Conservation (phyloP, 331 rosid species). For the Quercus phellos region DNA sequence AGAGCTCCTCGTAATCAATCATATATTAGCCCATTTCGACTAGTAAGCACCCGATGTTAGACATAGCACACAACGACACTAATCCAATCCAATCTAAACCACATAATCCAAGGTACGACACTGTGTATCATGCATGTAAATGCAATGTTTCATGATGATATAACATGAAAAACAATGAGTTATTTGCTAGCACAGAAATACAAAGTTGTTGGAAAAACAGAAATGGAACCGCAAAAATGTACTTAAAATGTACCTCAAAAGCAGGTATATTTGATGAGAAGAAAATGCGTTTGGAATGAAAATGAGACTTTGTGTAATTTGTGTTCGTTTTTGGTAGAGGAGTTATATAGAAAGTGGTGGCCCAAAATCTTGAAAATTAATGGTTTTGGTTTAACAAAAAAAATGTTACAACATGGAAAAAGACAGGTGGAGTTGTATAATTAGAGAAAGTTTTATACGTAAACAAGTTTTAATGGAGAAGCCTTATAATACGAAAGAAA, state of each 20-base stretch:
- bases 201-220: neutral
- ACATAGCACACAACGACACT: too few relatives aligned
- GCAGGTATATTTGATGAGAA: slow-evolving; percentile 1
- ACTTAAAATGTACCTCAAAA: slow-evolving; percentile 11
- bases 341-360: slow-evolving; percentile 31
- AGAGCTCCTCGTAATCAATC: too few relatives aligned
- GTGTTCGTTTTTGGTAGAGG: slow-evolving; percentile 1
- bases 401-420: slow-evolving; percentile 11
- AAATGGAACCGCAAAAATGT: neutral
- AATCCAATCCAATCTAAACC: too few relatives aligned
- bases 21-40: too few relatives aligned
- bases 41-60: too few relatives aligned
- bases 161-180: neutral
- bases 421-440: slow-evolving; percentile 15
- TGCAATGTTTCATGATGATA: neutral
- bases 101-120: too few relatives aligned
- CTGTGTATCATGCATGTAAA: neutral
- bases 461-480: slow-evolving; percentile 5
- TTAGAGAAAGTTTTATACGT: slow-evolving; percentile 8
- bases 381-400: slow-evolving; percentile 4
- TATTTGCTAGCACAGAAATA: neutral
- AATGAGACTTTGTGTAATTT: neutral
- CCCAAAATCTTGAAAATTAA: slow-evolving; percentile 4
- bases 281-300: neutral
- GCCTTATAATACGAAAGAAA: neutral